Evolutionary conservation across 169 alveolate genomes (phyloP).

Genomic region (Besnoitia besnoiti): DNA sequence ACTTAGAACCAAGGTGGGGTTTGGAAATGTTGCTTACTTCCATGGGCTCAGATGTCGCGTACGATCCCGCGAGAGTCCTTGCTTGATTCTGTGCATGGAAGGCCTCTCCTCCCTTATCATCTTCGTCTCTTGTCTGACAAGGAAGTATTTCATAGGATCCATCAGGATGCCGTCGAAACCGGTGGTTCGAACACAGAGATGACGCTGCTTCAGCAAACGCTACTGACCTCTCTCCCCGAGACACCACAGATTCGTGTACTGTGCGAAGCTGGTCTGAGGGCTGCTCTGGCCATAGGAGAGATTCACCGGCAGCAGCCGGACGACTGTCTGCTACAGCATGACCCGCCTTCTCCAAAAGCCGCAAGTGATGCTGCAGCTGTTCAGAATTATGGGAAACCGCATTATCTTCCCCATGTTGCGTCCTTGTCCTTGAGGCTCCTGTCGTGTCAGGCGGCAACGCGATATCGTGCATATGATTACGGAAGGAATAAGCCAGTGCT

Average conservation of each 20-base stretch:
- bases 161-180: not conserved
- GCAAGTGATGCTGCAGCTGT: not conserved
- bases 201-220: not conserved
- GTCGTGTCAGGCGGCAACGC: not conserved
- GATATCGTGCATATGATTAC: not conserved
- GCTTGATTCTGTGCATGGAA: not conserved
- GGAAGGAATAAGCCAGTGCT: too few species aligned
- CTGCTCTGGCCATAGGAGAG: not conserved
- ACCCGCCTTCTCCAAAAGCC: not conserved
- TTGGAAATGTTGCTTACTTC: not conserved
- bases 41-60: not conserved
- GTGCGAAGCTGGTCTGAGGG: not conserved
- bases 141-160: not conserved
- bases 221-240: not conserved
- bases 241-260: not conserved
- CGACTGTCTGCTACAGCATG: not conserved
- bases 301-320: not conserved
- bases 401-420: not conserved
- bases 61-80: not conserved
- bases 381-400: not conserved
- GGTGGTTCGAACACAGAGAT: not conserved
- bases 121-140: not conserved
- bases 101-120: not conserved
- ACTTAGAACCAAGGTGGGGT: not conserved
- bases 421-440: not conserved